Base-by-base conservation (phyloP, 805 yeast genomes). In the Candida morakotiae region DNA sequence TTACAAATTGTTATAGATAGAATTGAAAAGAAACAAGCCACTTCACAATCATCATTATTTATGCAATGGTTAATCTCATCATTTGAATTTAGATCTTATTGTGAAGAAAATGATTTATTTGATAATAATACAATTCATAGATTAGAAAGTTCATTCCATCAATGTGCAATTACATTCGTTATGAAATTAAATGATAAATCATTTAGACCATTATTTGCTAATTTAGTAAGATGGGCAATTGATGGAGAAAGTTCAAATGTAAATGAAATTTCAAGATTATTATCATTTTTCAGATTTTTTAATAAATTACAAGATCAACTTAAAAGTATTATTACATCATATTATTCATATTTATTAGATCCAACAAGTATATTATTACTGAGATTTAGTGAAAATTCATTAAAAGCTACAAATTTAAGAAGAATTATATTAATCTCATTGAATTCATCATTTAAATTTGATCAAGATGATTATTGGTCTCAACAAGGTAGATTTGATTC, bases 391-490 rank as follows among this genome's bases (percentile, higher is more conserved):
- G 48, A 52, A 1, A 71, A 69, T 14, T 67, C 67, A 10, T 40
- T 75, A 19, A 52, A 40, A 2, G 64, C 67, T 22, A 59, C 71
- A 32, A 76, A 78, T 44, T 66, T 88, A 48, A 81, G 87, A 62
- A 79, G 96, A 62, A 62, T 86, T 28, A 59, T 89, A 15, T 64
- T 88, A 37, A 80, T 76, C 45, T 80, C 96, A 0, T 64, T 93
- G 45, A 76, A 81, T 0, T 73, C 87, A 1, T 83, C 96, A 1
- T 88, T 93, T 68, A 85, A 81, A 52, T 83, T 80, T 53, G 97
- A 91, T 54, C 86, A 82, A 53, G 95, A 85, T 50, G 98, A 93
- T 52, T 93, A 86, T 65, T 93, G 99, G 99, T 82, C 84, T 41
- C 79, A 87, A 31, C 83, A 82, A 36, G 77, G 87, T 18, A 77